Evolutionary conservation across 768 basidiomycete species (phyloP).

Genomic region (Tephrocybe sp.): DNA sequence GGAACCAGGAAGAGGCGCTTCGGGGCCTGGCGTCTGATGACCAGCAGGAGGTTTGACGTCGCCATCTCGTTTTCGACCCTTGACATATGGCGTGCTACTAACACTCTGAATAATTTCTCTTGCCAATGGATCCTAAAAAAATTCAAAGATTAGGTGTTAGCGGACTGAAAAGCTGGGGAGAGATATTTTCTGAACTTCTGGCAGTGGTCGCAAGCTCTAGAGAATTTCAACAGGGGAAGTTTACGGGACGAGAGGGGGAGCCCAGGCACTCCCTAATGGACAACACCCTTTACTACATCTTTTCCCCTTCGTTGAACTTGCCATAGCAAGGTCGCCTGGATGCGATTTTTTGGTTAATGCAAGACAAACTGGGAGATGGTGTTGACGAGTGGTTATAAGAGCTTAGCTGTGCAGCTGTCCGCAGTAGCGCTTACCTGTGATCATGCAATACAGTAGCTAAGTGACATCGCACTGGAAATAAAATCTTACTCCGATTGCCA

Average conservation of each 20-base stretch:
- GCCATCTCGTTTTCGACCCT: constrained; percentile 55
- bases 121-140: constrained; percentile 67
- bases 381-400: too few species aligned
- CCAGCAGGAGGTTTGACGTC: constrained; percentile 20
- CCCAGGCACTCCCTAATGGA: not conserved
- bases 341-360: constrained; percentile 34
- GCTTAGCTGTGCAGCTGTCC: too few species aligned
- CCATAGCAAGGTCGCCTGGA: constrained; percentile 18
- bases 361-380: constrained; percentile 22
- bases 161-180: not conserved
- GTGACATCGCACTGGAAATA: too few species aligned
- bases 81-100: constrained; percentile 71
- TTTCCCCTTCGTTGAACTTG: constrained; percentile 59
- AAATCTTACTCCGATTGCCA: too few species aligned
- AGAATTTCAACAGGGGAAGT: constrained; percentile 5
- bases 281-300: constrained; percentile 44
- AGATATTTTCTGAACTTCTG: constrained; percentile 82
- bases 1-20: constrained; percentile 18
- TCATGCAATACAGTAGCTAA: too few species aligned
- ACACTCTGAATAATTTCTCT: constrained; percentile 79
- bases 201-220: constrained; percentile 81
- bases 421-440: too few species aligned
- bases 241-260: not conserved
- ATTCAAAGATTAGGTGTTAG: constrained; percentile 11
- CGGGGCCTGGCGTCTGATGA: constrained; percentile 21